Evolutionary conservation across 2,329 filamentous ascomycete species (phyloP).

Genomic region (Madurella fahalii): DNA sequence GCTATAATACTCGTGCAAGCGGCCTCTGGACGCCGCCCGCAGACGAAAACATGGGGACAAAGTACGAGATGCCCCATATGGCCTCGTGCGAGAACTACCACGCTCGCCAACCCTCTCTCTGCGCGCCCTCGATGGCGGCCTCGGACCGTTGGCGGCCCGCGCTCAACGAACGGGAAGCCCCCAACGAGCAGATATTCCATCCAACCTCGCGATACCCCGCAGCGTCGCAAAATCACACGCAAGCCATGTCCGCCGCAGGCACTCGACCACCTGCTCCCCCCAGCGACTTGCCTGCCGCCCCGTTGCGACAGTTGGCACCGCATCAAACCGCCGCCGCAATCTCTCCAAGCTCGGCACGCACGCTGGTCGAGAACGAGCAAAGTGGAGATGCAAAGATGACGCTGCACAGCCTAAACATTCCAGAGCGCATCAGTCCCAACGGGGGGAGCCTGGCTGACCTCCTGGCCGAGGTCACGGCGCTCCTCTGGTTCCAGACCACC

Average conservation of each 20-base stretch:
- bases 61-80: constrained; percentile 31
- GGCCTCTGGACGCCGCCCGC: constrained; percentile 30
- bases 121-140: constrained; percentile 10
- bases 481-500: constrained; percentile 96
- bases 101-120: constrained; percentile 15
- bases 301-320: constrained; percentile 21
- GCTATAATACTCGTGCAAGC: constrained; percentile 7
- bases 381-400: constrained; percentile 45
- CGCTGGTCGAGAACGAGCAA: constrained; percentile 28
- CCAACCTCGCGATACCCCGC: constrained; percentile 14
- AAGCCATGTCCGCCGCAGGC: constrained; percentile 2
- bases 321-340: constrained; percentile 35
- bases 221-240: not conserved
- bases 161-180: constrained; percentile 21
- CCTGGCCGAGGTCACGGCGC: constrained; percentile 85
- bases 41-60: constrained; percentile 33
- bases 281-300: not conserved
- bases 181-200: constrained; percentile 20
- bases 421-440: constrained; percentile 67
- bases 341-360: constrained; percentile 32
- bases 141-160: constrained; percentile 15
- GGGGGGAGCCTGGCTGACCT: constrained; percentile 78
- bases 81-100: constrained; percentile 28
- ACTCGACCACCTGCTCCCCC: constrained; percentile 4
- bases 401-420: constrained; percentile 64